Conservation (phyloP, 306 rosid genomes). For the Dalbergia oliveri region DNA sequence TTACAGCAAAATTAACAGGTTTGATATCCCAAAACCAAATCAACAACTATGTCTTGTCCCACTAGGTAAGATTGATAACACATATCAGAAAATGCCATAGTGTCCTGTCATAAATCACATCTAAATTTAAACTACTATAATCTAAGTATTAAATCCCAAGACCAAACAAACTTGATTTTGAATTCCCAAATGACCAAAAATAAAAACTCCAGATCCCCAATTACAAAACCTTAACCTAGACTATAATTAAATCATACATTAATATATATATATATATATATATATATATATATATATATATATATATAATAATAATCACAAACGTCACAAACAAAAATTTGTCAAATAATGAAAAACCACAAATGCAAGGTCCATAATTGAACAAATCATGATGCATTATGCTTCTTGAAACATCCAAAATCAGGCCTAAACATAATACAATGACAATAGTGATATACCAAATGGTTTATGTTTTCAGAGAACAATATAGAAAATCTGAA, state of each 20-base stretch:
- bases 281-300: too few relatives aligned
- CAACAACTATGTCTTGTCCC: too few relatives aligned
- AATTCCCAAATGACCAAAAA: not conserved
- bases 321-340: conserved; percentile 17
- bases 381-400: conserved; percentile 18
- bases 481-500: conserved; percentile 28
- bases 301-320: too few relatives aligned
- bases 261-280: not conserved
- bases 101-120: too few relatives aligned
- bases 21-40: too few relatives aligned
- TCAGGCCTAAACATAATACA: not conserved
- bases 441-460: conserved; percentile 4
- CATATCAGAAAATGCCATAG: too few relatives aligned
- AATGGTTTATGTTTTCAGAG: conserved; percentile 1
- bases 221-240: conserved; percentile 17
- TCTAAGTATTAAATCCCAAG: not conserved
- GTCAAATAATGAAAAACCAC: conserved; percentile 20
- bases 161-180: not conserved
- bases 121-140: too few relatives aligned
- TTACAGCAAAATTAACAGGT: too few relatives aligned
- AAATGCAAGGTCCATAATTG: conserved; percentile 10
- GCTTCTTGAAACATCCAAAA: conserved; percentile 29
- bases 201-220: not conserved
- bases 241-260: not conserved
- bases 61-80: too few relatives aligned